A percentile compares a stretch with the other conserved stretches of the same genome.
Conservation (phyloP, 768 basidiomycete genomes). For the Suillus lakei region DNA sequence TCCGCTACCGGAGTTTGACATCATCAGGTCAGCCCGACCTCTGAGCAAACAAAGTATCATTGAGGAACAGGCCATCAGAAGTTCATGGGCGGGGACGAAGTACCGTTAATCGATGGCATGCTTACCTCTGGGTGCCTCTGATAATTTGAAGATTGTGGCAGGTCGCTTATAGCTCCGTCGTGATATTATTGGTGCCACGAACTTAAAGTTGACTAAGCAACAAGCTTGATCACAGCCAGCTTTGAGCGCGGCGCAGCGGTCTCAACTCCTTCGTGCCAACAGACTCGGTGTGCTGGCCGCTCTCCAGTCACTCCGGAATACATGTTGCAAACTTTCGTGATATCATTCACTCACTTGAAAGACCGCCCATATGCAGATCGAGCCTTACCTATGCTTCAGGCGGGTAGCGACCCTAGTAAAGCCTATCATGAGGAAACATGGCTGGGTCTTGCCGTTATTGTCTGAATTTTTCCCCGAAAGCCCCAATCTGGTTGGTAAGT, state of each 20-base stretch:
- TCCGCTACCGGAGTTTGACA: too few relatives aligned
- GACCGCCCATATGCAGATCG: conserved; percentile 67
- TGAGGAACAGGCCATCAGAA: neutral
- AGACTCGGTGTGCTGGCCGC: neutral
- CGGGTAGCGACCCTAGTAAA: conserved; percentile 81
- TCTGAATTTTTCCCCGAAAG: conserved; percentile 87
- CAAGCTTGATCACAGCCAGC: neutral
- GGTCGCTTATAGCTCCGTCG: neutral
- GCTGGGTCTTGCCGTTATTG: conserved; percentile 80
- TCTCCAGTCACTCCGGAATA: neutral
- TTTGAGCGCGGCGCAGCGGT: too few relatives aligned
- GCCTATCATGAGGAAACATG: conserved; percentile 89
- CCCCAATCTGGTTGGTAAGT: conserved; percentile 70
- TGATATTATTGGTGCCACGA: too few relatives aligned
- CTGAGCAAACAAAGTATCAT: neutral
- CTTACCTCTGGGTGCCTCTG: neutral
- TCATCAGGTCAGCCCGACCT: neutral
- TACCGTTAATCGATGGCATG: neutral
- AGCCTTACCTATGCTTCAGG: conserved; percentile 68
- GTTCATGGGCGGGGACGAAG: neutral
- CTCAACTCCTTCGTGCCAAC: neutral
- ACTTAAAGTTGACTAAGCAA: neutral
- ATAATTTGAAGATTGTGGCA: neutral
- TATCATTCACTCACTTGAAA: conserved; percentile 74
- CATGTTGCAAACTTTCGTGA: conserved; percentile 65